Base-by-base conservation (phyloP, 495 filamentous ascomycete species). In the Penicillium maclennaniae region DNA sequence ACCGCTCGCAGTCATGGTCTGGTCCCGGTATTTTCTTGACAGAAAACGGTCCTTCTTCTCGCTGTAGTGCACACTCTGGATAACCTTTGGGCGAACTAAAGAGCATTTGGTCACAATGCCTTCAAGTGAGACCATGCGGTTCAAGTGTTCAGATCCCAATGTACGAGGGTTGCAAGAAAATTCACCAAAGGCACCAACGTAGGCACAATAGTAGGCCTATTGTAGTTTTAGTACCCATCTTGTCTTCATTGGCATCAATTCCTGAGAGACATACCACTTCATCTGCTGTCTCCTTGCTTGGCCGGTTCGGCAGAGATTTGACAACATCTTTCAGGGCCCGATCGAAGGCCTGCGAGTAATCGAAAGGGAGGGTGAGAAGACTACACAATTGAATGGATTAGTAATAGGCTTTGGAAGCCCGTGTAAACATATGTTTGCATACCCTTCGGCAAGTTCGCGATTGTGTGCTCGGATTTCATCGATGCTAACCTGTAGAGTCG, bases 41-140 rank as follows among this genome's bases (percentile, higher is more conserved):
- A 88, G 80, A 54, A 95, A 99, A 19, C 85, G 86, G 43, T 87
- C 79, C 68, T 89, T 89, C 60, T 72, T 81, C 69, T 96, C 93
- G 61, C 85, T 91, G 65, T 88, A 97, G 63, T 99, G 93, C 41
- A 99, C 92, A 70, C 95, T 97, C 71, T 96, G 95, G 21, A 96
- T 88, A 14, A 99, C 83, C 70, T 99, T 99, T 25, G 93, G 93
- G 45, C 93, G 83, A 42, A 99, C 95, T 40, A 99, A 78, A 14
- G 91, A 96, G 67, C 89, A 95, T 72, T 92, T 88, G 19, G 93
- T 97, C 26, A 97, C 93, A 68, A 99, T 99, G 31, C 93, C 93
- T 70, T 99, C 93, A 56, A 99, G 82, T 3, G 92, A 96, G 16
- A 99, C 86, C 88, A 97, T 96, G 56, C 84, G 89, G 69, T 97